Base-by-base conservation (phyloP, 345 rosid species). In the Eutrema japonicum region DNA sequence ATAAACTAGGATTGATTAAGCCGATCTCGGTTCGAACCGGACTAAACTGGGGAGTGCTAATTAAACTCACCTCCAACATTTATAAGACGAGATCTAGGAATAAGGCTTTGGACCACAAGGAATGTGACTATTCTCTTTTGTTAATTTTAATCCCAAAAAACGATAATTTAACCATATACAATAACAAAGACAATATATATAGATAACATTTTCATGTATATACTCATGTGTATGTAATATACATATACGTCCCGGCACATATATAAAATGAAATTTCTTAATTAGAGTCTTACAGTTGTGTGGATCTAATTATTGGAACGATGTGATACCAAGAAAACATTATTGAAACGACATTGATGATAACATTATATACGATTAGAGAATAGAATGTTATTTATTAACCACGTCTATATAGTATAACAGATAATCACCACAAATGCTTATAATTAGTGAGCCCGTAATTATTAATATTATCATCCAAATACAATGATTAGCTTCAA, bases 381-480 rank as follows among this genome's bases (percentile, higher is more conserved):
- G 42, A 56, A 69, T 8, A 52, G 36, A 62, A 33, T 35, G 58
- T 50, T 45, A 53, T 62, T 58, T 61, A 38, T 27, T 36, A 75
- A 45, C n/a, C 50, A 53, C 64, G 37, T 75, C 66, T 60, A 68
- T 52, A 74, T 60, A 68, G 27, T 33, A 49, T 65, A 35, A 27
- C 66, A 64, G 58, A 56, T 64, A 56, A 77, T 70, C 63, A 77
- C 76, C 72, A 64, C 72, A 77, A 53, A 57, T 64, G 72, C 63
- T 51, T 50, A 49, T 66, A 70, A 70, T 77, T 71, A 77, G 71
- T 65, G 62, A 69, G 22, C 52, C 58, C 70, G 12, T 62, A 69
- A 62, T 76, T 62, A 35, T 68, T 69, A 54, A 71, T 71, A 77
- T 77, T 77, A 77, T 77, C 80, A 71, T 77, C 67, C 16, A 57